These are phyloP conservation scores for Aspergillus novofumigatus DNA, from an alignment of 2,329 filamentous ascomycete genomes.

Conservation along the genomic window DNA sequence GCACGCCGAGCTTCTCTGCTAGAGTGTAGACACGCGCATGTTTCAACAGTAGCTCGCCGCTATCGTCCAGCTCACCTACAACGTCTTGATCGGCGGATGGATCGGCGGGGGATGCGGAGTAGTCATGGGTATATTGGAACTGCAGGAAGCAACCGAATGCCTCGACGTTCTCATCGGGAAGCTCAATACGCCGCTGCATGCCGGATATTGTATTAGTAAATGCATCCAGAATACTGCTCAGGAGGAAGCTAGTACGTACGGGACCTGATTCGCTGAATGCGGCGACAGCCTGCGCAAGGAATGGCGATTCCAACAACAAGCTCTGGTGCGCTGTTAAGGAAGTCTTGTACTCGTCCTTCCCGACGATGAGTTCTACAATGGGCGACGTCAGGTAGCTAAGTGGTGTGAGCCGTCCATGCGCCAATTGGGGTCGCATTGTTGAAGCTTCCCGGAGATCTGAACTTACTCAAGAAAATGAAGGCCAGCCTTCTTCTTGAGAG, in stretches of 20 bases:
- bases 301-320: slow-evolving; percentile 70
- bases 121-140: slow-evolving; percentile 79
- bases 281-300: slow-evolving; percentile 61
- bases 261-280: slow-evolving; percentile 58
- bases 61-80: slow-evolving; percentile 65
- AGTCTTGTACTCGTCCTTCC: slow-evolving; percentile 55
- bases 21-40: slow-evolving; percentile 89
- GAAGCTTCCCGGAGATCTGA: background rate
- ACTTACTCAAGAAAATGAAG: slow-evolving; percentile 31
- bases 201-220: background rate
- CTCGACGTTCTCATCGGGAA: slow-evolving; percentile 64
- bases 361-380: slow-evolving; percentile 64
- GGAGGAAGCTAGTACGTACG: slow-evolving; percentile 43
- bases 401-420: slow-evolving; percentile 6
- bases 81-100: slow-evolving; percentile 63
- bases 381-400: slow-evolving; percentile 61
- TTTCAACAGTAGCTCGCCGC: slow-evolving; percentile 78
- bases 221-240: background rate
- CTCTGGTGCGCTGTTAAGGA: slow-evolving; percentile 75
- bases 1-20: slow-evolving; percentile 70
- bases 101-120: slow-evolving; percentile 65
- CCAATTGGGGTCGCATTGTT: background rate
- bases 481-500: slow-evolving; percentile 16
- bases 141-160: slow-evolving; percentile 76
- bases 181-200: slow-evolving; percentile 62